Percentiles rank a stretch among this genome's conserved stretches.
These are phyloP conservation scores for Sanguinoderma infundibulare DNA, from an alignment of 1,284 basidiomycete species.

Conservation along the genomic window DNA sequence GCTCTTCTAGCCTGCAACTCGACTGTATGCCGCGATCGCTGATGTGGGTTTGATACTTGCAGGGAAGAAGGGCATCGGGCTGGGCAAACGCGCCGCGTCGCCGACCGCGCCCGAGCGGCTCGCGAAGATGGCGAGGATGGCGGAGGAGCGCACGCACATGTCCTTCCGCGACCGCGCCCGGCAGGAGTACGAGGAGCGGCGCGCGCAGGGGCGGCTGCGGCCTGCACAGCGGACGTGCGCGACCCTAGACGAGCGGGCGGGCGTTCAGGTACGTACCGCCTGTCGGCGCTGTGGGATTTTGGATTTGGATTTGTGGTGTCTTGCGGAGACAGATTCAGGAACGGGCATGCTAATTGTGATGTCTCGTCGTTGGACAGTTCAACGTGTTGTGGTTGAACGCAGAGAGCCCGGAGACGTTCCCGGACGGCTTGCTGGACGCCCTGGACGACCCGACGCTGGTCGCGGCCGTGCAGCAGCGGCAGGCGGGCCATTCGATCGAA, in stretches of 20 bases:
- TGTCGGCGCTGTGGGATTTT: no score
- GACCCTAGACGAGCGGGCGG: conserved; percentile 72
- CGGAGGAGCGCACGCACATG: conserved; percentile 57
- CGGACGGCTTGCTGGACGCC: conserved; percentile 62
- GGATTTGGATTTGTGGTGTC: no score
- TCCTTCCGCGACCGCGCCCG: conserved; percentile 70
- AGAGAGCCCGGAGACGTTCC: conserved; percentile 64
- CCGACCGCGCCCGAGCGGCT: conserved; percentile 63
- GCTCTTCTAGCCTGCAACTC: not conserved
- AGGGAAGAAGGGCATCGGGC: conserved; percentile 81
- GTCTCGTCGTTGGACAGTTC: conserved; percentile 46
- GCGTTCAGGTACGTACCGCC: conserved; percentile 60
- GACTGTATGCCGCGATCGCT: not conserved
- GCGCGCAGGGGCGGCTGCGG: conserved; percentile 68
- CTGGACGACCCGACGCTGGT: conserved; percentile 44
- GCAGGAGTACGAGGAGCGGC: conserved; percentile 73
- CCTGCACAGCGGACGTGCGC: conserved; percentile 73
- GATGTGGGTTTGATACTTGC: not conserved
- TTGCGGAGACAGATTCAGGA: not conserved
- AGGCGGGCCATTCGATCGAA: conserved; percentile 39
- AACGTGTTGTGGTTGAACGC: conserved; percentile 81
- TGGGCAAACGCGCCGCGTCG: conserved; percentile 69
- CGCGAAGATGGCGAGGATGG: conserved; percentile 76
- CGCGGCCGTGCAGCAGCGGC: conserved; percentile 28
- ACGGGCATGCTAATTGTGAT: not conserved